These are phyloP conservation scores for Diutina mesorugosa DNA, from an alignment of 1,139 yeast species.

Conservation along the genomic window DNA sequence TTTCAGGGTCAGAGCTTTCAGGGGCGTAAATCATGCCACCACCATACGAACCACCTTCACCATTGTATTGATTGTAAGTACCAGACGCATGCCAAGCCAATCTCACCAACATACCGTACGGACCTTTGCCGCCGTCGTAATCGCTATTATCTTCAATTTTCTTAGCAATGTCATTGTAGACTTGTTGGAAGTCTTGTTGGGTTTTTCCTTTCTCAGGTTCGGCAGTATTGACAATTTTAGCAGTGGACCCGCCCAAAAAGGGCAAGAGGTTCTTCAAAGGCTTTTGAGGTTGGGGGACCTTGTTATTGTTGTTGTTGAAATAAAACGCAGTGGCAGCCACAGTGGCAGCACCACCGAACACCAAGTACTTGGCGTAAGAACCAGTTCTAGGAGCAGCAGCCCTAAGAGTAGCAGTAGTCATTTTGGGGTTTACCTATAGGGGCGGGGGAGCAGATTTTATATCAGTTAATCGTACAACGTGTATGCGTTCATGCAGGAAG, in stretches of 20 bases:
- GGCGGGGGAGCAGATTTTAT: not conserved
- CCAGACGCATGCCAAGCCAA: constrained; percentile 73
- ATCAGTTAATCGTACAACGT: not conserved
- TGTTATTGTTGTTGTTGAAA: not conserved
- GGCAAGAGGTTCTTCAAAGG: constrained; percentile 1
- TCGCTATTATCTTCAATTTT: constrained; percentile 69
- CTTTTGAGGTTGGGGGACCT: not conserved
- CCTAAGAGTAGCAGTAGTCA: constrained; percentile 1
- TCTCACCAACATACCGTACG: constrained; percentile 50
- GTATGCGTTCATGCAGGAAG: not conserved
- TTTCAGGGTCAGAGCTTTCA: constrained; percentile 60
- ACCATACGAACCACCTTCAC: constrained; percentile 68
- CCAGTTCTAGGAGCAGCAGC: not conserved
- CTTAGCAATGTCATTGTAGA: constrained; percentile 69
- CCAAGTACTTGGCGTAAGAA: not conserved
- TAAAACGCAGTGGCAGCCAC: not conserved
- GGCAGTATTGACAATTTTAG: not conserved
- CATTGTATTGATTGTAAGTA: constrained; percentile 44
- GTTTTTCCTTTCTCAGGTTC: not conserved
- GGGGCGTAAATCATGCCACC: constrained; percentile 71
- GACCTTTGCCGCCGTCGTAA: constrained; percentile 56
- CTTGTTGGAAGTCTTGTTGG: constrained; percentile 49
- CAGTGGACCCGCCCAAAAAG: not conserved
- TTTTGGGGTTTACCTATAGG: not conserved
- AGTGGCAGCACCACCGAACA: not conserved